phyloP scores from a whole-genome alignment of 495 filamentous ascomycete species.

The Aspergillus sparsus region DNA sequence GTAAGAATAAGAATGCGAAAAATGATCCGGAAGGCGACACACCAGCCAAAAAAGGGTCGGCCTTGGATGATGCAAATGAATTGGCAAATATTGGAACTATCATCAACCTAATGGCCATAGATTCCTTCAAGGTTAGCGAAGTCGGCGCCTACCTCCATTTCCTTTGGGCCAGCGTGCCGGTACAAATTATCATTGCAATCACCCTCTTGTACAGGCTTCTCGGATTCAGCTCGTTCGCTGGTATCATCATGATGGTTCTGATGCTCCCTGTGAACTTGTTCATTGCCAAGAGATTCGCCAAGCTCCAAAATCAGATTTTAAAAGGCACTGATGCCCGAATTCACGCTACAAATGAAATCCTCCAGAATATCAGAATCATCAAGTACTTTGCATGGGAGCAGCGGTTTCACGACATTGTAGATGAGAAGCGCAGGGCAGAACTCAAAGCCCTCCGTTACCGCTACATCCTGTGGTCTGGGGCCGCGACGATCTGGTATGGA shows the following conservation, averaged over 20 bases:
- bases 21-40: conserved; percentile 36
- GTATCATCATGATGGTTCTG: conserved; percentile 86
- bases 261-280: conserved; percentile 86
- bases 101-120: conserved; percentile 98
- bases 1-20: conserved; percentile 58
- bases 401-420: conserved; percentile 81
- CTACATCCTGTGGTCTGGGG: conserved; percentile 88
- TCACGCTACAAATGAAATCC: conserved; percentile 92
- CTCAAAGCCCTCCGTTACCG: conserved; percentile 73
- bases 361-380: conserved; percentile 98
- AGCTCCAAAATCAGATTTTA: conserved; percentile 86
- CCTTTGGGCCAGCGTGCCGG: conserved; percentile 79
- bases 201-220: conserved; percentile 83
- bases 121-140: conserved; percentile 97
- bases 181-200: conserved; percentile 75
- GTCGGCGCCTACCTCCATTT: conserved; percentile 91
- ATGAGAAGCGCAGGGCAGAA: conserved; percentile 82
- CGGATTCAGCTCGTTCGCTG: conserved; percentile 90
- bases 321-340: conserved; percentile 95
- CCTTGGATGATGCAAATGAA: conserved; percentile 53
- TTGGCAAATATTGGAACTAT: conserved; percentile 94
- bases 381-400: conserved; percentile 99
- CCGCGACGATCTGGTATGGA: conserved; percentile 95
- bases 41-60: conserved; percentile 39
- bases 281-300: conserved; percentile 80